Evolutionary conservation across 2,329 filamentous ascomycete genomes (phyloP).

Genomic region (Tolypocladium inflatum): DNA sequence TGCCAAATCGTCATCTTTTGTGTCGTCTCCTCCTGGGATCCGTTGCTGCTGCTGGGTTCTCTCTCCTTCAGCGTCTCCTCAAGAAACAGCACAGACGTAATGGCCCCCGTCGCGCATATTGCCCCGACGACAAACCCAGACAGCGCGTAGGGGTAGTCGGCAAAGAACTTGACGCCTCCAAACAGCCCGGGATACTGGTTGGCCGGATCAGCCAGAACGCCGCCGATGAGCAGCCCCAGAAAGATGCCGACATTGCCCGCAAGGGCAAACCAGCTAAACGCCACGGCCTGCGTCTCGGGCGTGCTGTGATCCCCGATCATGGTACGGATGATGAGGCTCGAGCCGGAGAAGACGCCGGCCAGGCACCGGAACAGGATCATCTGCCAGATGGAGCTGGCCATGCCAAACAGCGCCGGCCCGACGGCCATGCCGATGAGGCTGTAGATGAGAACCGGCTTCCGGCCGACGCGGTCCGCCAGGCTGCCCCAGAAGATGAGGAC

Average conservation of each 20-base stretch:
- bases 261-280: conserved; percentile 72
- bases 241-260: conserved; percentile 66
- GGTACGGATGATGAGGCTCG: conserved; percentile 63
- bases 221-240: conserved; percentile 61
- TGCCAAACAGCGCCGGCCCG: conserved; percentile 56
- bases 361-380: conserved; percentile 66
- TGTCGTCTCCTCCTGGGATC: background rate
- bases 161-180: conserved; percentile 33
- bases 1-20: conserved; percentile 13
- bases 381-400: conserved; percentile 57
- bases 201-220: conserved; percentile 58
- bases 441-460: conserved; percentile 62
- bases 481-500: conserved; percentile 69
- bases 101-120: conserved; percentile 46
- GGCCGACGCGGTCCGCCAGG: conserved; percentile 52
- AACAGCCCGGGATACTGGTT: conserved; percentile 50
- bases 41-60: background rate
- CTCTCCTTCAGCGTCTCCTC: conserved; percentile 47
- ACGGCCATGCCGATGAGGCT: conserved; percentile 56
- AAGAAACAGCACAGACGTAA: conserved; percentile 44
- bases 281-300: conserved; percentile 57
- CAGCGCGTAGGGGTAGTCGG: conserved; percentile 42
- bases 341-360: conserved; percentile 66
- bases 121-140: conserved; percentile 43
- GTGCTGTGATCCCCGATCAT: conserved; percentile 71